These are phyloP conservation scores for Shiraia bambusicola DNA, from an alignment of 2,329 filamentous ascomycete genomes.

Conservation along the genomic window DNA sequence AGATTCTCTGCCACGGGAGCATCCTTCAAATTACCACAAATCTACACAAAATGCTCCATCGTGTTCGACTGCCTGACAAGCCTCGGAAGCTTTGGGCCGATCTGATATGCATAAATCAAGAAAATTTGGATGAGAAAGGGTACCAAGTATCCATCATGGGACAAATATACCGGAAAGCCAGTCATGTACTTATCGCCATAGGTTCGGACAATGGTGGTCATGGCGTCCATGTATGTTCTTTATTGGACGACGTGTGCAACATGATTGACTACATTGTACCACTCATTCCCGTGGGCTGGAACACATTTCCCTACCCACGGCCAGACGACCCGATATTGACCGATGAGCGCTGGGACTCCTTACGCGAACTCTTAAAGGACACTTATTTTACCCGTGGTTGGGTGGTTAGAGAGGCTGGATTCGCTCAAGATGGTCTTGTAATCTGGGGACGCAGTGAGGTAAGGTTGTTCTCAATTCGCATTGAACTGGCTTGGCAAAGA, in stretches of 20 bases:
- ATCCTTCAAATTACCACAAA: conserved; percentile 8
- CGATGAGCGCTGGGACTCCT: conserved; percentile 9
- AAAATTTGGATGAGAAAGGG: conserved; percentile 12
- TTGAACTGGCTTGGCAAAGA: conserved; percentile 1
- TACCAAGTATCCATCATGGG: conserved; percentile 17
- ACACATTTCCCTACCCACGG: conserved; percentile 2
- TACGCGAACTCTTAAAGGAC: not conserved
- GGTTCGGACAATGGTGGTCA: conserved; percentile 3
- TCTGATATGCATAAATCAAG: conserved; percentile 19
- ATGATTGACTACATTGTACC: conserved; percentile 4
- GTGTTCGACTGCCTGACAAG: conserved; percentile 3
- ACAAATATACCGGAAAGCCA: conserved; percentile 13
- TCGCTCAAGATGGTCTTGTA: conserved; percentile 5
- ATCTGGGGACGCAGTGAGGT: conserved; percentile 6
- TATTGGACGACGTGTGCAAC: conserved; percentile 6
- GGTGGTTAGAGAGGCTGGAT: conserved; percentile 14
- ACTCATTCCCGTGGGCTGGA: conserved; percentile 1
- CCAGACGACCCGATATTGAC: conserved; percentile 1
- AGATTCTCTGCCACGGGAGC: conserved; percentile 7
- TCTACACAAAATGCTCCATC: conserved; percentile 7
- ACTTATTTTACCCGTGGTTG: conserved; percentile 12
- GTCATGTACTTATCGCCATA: conserved; percentile 10
- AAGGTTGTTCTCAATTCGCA: not conserved
- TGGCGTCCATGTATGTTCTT: conserved; percentile 4
- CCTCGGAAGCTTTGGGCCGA: conserved; percentile 16